phyloP scores from a whole-genome alignment of 768 basidiomycete species.

The Termitomyces bulborhizus region DNA sequence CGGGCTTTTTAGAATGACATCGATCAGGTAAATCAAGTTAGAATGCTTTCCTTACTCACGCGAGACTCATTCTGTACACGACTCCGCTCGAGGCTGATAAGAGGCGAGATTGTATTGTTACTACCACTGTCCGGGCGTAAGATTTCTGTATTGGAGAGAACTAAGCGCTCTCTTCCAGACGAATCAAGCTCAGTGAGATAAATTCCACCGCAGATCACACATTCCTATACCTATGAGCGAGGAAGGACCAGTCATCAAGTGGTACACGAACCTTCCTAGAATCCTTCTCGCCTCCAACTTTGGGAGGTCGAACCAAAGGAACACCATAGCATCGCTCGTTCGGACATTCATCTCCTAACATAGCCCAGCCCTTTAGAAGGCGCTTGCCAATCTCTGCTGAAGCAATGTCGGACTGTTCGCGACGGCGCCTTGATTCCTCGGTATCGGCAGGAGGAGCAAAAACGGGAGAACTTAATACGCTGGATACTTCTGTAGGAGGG shows the following conservation, averaged over 20 bases:
- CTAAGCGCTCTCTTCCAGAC: conserved; percentile 41
- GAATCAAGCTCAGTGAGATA: conserved; percentile 51
- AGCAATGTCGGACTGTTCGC: conserved; percentile 77
- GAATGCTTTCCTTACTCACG: conserved; percentile 4
- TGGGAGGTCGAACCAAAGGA: conserved; percentile 79
- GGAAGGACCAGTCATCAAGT: not conserved
- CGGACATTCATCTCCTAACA: conserved; percentile 85
- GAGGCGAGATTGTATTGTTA: not conserved
- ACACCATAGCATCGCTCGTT: conserved; percentile 66
- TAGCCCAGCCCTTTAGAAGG: conserved; percentile 79
- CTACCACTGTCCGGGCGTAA: not conserved
- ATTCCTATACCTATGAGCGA: conserved; percentile 45
- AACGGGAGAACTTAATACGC: conserved; percentile 50
- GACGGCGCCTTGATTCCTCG: conserved; percentile 57
- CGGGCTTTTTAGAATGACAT: not conserved
- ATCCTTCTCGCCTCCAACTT: conserved; percentile 50
- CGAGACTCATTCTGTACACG: not conserved
- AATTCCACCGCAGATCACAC: conserved; percentile 62
- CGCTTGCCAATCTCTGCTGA: conserved; percentile 75
- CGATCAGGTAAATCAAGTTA: not conserved
- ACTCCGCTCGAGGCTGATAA: not conserved
- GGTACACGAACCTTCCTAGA: conserved; percentile 52
- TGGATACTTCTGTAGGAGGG: conserved; percentile 72
- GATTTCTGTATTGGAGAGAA: conserved; percentile 18
- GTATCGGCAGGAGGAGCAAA: conserved; percentile 64